Evolutionary conservation across 225 moss, liverwort and hornwort genomes (phyloP).

Genomic region (Anthoceros angustus): DNA sequence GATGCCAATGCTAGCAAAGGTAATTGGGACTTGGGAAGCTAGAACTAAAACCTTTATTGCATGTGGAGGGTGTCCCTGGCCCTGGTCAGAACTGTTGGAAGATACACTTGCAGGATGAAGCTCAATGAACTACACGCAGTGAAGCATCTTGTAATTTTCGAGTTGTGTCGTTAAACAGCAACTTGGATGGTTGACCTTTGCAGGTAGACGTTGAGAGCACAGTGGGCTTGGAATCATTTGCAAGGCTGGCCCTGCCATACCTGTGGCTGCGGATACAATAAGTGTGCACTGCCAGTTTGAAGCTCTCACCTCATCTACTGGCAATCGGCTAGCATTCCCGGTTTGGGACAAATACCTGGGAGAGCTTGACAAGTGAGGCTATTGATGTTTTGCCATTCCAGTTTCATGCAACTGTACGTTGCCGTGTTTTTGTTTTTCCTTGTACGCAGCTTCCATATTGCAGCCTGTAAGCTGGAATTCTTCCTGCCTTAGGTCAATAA

Average conservation of each 20-base stretch:
- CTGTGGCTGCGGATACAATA: constrained; percentile 71
- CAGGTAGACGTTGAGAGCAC: constrained; percentile 90
- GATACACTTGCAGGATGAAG: no score
- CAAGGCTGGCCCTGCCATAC: constrained; percentile 81
- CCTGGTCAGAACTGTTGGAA: no score
- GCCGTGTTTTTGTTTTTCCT: neutral
- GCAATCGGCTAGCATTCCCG: constrained; percentile 64
- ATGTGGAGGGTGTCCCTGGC: no score
- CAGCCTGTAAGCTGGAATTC: neutral
- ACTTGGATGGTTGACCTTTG: neutral
- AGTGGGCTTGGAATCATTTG: constrained; percentile 75
- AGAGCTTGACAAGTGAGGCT: constrained; percentile 72
- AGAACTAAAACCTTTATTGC: neutral
- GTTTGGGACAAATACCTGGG: constrained; percentile 73
- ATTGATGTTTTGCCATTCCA: no score
- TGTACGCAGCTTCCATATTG: neutral
- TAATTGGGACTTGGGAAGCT: constrained; percentile 33
- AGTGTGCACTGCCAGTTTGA: constrained; percentile 86
- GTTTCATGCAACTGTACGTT: no score
- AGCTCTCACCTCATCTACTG: constrained; percentile 58
- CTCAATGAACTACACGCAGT: no score
- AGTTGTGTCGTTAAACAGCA: no score
- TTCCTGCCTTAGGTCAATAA: constrained; percentile 47
- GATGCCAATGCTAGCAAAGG: constrained; percentile 82
- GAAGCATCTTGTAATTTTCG: no score